A percentile compares a stretch with the other conserved stretches of the same genome.
Conservation (phyloP, 306 rosid species). For the Malus sieversii region DNA sequence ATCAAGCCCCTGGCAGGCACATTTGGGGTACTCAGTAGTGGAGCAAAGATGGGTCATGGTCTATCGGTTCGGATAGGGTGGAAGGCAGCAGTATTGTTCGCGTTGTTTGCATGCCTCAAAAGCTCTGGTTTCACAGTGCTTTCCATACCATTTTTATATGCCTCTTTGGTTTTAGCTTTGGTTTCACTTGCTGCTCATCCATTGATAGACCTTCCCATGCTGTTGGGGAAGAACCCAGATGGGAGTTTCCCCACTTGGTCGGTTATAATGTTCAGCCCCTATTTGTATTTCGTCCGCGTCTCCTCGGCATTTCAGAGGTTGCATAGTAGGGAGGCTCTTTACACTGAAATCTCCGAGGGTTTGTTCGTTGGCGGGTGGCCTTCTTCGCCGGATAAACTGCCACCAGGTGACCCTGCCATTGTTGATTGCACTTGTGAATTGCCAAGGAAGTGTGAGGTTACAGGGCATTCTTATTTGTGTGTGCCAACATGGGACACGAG, state of each 20-base stretch:
- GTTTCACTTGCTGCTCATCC: conserved; percentile 76
- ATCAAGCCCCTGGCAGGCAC: background rate
- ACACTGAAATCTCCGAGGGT: conserved; percentile 46
- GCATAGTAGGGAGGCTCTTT: conserved; percentile 55
- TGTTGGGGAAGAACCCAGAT: conserved; percentile 60
- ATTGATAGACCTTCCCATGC: conserved; percentile 61
- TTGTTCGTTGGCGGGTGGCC: conserved; percentile 95
- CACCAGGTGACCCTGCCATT: conserved; percentile 74
- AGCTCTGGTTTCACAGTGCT: conserved; percentile 35
- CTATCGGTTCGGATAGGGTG: conserved; percentile 55
- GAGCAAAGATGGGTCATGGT: conserved; percentile 52
- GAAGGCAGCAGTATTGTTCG: conserved; percentile 37
- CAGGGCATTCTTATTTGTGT: conserved; percentile 48
- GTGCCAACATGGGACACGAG: conserved; percentile 91
- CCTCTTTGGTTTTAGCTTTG: conserved; percentile 41
- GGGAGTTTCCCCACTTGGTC: conserved; percentile 69
- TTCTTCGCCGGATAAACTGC: conserved; percentile 51
- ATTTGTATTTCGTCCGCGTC: conserved; percentile 55
- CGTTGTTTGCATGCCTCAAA: conserved; percentile 38
- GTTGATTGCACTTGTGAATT: conserved; percentile 89
- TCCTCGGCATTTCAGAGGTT: conserved; percentile 59
- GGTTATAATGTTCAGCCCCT: conserved; percentile 58
- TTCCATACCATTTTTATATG: conserved; percentile 60
- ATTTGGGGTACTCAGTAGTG: background rate
- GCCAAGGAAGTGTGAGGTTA: conserved; percentile 44